Evolutionary conservation across 1,139 yeast species (phyloP), one percentile per base, ranked within the genome.

Genomic region (Debaryomyces coudertii): DNA sequence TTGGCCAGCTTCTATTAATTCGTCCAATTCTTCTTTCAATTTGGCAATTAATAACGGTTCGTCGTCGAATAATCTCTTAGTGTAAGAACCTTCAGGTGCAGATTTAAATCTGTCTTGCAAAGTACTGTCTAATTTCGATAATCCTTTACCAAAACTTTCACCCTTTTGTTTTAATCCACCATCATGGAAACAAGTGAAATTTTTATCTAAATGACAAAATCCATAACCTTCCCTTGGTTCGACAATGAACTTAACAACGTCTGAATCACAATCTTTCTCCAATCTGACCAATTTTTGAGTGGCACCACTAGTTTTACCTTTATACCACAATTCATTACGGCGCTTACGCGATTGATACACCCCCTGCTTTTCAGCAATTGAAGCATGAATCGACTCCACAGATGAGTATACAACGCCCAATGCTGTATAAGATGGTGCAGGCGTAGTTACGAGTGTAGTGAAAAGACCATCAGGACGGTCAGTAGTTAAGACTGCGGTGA

Each of bases 1-100:
- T 46, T 68, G 64, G 6, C 76, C 76, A 15, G 99, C 98, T 48
- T 90, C 97, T 34, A 92, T 83, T 52, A 93, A 79, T 66, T 95
- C 99, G 60, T 93, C 98, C 46, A 97, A 95, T 68, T 93, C 99
- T 71, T 93, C 99, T 64, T 83, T 82, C 67, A 93, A 85, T 73
- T 93, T 93, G 16, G 98, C 96, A 47, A 79, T 73, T 54, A 95
- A 74, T 44, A 93, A 75, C 25, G 75, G 77, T 38, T 83, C 83
- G 66, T 93, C 98, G 45, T 80, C 76, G 61, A 93, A 90, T 52
- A 93, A 76, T 53, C 99, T 78, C 60, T 86, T 85, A 23, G 99
- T 92, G 70, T 93, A 93, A 2, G 97, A 90, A 1, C 96, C 97
- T 54, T 76, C 88, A 22, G 97, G 97, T 2, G 98, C 95, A 55